These are phyloP conservation scores for Helicostylum pulchrum DNA, from an alignment of 192 early-diverging fungal species.

Conservation along the genomic window DNA sequence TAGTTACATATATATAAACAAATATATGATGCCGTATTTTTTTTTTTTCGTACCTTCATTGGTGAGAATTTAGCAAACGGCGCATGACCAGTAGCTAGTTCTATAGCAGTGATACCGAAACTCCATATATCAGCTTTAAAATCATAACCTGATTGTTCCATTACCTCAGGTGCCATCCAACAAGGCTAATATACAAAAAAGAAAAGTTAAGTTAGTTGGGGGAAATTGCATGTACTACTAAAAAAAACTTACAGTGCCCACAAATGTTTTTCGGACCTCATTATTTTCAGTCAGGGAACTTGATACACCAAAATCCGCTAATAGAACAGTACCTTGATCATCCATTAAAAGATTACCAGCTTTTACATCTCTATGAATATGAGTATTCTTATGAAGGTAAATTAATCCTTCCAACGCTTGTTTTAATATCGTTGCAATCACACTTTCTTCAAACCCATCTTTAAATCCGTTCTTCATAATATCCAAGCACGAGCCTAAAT, in stretches of 20 bases:
- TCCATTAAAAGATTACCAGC: conserved; percentile 67
- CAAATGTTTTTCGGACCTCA: conserved; percentile 67
- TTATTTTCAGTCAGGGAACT: conserved; percentile 62
- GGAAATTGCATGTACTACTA: too few relatives aligned
- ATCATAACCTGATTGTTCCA: conserved; percentile 86
- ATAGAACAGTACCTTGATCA: conserved; percentile 56
- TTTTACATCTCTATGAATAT: conserved; percentile 73
- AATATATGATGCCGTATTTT: neutral
- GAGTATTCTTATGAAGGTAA: conserved; percentile 61
- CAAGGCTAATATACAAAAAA: conserved; percentile 28
- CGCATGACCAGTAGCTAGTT: conserved; percentile 82
- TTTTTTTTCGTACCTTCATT: conserved; percentile 56
- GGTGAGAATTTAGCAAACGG: conserved; percentile 86
- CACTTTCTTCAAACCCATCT: conserved; percentile 76
- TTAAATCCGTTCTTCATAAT: conserved; percentile 83
- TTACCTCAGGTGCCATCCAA: conserved; percentile 61
- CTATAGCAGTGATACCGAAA: conserved; percentile 85
- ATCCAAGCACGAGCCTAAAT: conserved; percentile 75
- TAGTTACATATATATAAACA: too few relatives aligned
- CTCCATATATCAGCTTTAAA: conserved; percentile 91
- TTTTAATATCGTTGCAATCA: conserved; percentile 78
- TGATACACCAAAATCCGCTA: conserved; percentile 73
- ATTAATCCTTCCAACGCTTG: conserved; percentile 66
- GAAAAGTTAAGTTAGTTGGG: too few relatives aligned
- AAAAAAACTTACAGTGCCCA: conserved; percentile 54